These are phyloP conservation scores for Ganoderma lingzhi DNA, from an alignment of 1,284 basidiomycete genomes.

Conservation along the genomic window DNA sequence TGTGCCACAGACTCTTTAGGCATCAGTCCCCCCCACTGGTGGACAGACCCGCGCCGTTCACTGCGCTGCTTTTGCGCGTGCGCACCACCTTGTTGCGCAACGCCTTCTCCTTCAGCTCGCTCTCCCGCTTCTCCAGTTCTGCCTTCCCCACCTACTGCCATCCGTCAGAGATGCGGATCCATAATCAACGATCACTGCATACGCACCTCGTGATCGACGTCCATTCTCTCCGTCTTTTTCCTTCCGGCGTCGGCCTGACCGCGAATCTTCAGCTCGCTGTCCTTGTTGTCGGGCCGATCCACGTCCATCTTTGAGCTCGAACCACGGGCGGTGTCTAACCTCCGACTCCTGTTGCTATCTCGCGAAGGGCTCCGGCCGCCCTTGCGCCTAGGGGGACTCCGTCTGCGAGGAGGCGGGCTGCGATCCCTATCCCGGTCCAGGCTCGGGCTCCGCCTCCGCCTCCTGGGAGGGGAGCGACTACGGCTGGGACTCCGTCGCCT, in stretches of 20 bases:
- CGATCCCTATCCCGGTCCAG: conserved; percentile 22
- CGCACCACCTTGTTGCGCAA: conserved; percentile 82
- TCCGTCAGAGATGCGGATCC: conserved; percentile 7
- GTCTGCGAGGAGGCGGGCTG: conserved; percentile 35
- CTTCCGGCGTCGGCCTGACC: conserved; percentile 67
- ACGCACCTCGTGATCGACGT: conserved; percentile 12
- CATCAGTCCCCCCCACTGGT: neutral
- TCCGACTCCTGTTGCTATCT: conserved; percentile 37
- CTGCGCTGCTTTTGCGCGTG: conserved; percentile 58
- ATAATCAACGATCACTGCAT: neutral
- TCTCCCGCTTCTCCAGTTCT: conserved; percentile 66
- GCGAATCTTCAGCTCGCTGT: conserved; percentile 72
- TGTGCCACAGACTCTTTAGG: neutral
- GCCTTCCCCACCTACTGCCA: conserved; percentile 26
- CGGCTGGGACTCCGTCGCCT: conserved; percentile 37
- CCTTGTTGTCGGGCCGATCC: conserved; percentile 42
- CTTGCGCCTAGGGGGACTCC: conserved; percentile 32
- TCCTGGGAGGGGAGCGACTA: conserved; percentile 47
- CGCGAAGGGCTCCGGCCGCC: conserved; percentile 28
- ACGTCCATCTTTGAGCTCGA: conserved; percentile 53
- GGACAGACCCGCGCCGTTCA: conserved; percentile 14
- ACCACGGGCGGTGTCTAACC: conserved; percentile 28
- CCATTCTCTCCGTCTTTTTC: conserved; percentile 45
- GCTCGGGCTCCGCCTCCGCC: conserved; percentile 44
- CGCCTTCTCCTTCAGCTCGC: conserved; percentile 80